A percentile compares a stretch with the other conserved stretches of the same genome.
These are phyloP conservation scores for Stentor roeselii DNA, from an alignment of 73 alveolate species.

Conservation along the genomic window DNA sequence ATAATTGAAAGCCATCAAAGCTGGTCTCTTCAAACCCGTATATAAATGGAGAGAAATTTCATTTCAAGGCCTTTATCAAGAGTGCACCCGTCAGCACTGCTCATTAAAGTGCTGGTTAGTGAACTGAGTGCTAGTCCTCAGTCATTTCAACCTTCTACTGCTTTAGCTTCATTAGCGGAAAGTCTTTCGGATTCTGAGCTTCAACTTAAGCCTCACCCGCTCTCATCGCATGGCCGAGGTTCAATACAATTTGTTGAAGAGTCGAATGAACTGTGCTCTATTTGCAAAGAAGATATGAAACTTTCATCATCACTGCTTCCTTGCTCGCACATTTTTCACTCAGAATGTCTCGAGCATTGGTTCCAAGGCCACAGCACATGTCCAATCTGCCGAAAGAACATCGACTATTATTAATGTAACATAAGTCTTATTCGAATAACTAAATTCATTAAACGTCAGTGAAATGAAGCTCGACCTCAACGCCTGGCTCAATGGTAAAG, in stretches of 20 bases:
- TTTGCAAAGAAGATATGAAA: neutral
- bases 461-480: slow-evolving; percentile 76
- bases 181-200: neutral
- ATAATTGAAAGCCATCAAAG: too few relatives aligned
- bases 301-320: neutral
- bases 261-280: neutral
- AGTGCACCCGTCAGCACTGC: neutral
- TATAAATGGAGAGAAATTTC: slow-evolving; percentile 8
- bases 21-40: too few relatives aligned
- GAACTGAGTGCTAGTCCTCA: neutral
- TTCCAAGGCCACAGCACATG: neutral
- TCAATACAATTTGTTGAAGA: neutral
- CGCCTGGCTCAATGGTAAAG: slow-evolving; percentile 80
- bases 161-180: neutral
- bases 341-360: neutral
- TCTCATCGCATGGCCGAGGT: neutral
- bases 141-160: neutral
- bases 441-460: too few relatives aligned
- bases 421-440: too few relatives aligned
- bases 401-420: neutral
- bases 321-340: neutral
- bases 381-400: neutral
- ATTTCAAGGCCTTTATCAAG: neutral
- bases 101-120: neutral
- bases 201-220: neutral